Evolutionary conservation across 2,329 filamentous ascomycete species (phyloP), one percentile per base, ranked within the genome.

Genomic region (Amauroascus niger): DNA sequence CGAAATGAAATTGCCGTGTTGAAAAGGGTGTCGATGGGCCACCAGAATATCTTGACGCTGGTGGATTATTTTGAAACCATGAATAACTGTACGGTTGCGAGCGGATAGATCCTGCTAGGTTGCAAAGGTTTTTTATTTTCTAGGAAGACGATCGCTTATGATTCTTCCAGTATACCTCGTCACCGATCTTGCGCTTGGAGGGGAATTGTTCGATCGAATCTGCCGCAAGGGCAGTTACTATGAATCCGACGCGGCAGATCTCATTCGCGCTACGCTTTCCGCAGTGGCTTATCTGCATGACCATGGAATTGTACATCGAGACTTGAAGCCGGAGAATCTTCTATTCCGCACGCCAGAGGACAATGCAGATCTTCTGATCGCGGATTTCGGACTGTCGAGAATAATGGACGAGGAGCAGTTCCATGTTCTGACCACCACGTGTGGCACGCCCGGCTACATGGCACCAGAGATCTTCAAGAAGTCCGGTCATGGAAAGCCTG

Each of bases 391-490:
- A 8, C 76, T 98, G 48, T 93, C 86, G 24, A 82, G 93, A 55
- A 96, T 98, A 72, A 97, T 98, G 91, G 93, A 98, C 66, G 93
- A 97, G 72, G 89, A 96, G 71, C 88, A 95, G 67, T 97, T 97
- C 71, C 93, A 97, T 67, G 91, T 97, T 28, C 75, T 98, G 58
- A 98, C 93, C 9, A 98, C 93, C 0, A 98, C 93, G 1, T 98
- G 93, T 68, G 93, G 93, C 56, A 98, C 93, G 1, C 93, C 93
- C 2, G 93, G 93, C 47, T 98, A 98, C 72, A 98, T 98, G 93
- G 93, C 93, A 1, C 93, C 93, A 20, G 93, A 98, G 70, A 98
- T 98, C 64, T 98, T 98, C 75, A 95, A 95, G 71, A 98, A 98
- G 77, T 90, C 86, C 6, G 93, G 93, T 24, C 93, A 98, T 69